Evolutionary conservation across 2,329 filamentous ascomycete species (phyloP), one percentile per base, ranked within the genome.

Genomic region (Macrophomina phaseolina): DNA sequence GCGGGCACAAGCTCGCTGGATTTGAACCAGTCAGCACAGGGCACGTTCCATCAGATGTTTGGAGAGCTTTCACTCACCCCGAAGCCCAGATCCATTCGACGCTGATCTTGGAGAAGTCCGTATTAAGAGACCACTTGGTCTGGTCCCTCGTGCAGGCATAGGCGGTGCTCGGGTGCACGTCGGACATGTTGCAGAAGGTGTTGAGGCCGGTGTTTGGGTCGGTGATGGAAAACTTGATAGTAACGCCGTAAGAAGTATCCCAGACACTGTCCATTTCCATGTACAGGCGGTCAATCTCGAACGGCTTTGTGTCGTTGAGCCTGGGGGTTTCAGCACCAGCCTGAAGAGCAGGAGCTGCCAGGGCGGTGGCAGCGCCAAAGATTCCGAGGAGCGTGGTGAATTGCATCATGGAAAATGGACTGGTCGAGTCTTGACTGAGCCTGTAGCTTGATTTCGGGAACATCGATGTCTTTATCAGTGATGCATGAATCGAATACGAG

Each of bases 231-330:
- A 60, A 34, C 28, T 34, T 60, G 56, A 60, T 16, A 28, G 23
- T 18, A 40, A 42, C 23, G 40, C 56, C 56, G 16, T 36, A 16
- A 2, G 56, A 34, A 4, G 40, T 18, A 8, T 60, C 40, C 40
- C 40, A 60, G 3, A 60, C 40, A 32, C 56, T 60, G 3, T 46
- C 40, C 56, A 60, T 60, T 8, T 14, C 16, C 40, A 60, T 60
- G 56, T 34, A 60, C 40, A 60, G 56, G 14, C 5, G 28, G 3
- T 46, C 40, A 40, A 60, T 16, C 23, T 46, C 40, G 16, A 60
- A 60, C 4, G 56, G 56, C 40, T 48, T 45, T 14, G 40, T 60
- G 23, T 16, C 34, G 56, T 48, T 60, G 28, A 46, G 28, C 14
- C 7, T 5, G 7, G 40, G 4, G 18, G 18, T 28, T 4, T n/a